These are phyloP conservation scores for Fraxinus sp. DNA, from an alignment of 305 asterid species.

Conservation along the genomic window DNA sequence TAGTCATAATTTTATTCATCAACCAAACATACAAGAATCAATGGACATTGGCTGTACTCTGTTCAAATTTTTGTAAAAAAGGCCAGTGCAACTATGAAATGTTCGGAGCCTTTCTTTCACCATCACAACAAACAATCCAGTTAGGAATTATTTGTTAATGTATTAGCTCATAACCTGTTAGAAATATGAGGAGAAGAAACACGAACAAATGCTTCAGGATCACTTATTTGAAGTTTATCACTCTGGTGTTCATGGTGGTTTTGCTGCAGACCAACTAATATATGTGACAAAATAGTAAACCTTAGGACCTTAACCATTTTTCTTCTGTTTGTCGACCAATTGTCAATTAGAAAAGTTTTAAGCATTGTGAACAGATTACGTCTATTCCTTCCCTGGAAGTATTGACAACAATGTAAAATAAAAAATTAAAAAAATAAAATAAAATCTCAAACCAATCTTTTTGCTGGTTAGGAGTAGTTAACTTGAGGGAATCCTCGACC, in stretches of 20 bases:
- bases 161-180: background rate
- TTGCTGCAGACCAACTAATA: background rate
- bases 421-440: background rate
- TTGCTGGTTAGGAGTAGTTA: background rate
- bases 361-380: background rate
- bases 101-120: slow-evolving; percentile 6
- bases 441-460: background rate
- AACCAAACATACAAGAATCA: slow-evolving; percentile 8
- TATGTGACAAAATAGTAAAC: background rate
- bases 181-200: background rate
- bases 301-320: background rate
- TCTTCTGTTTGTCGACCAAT: background rate
- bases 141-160: background rate
- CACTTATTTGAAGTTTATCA: background rate
- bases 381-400: background rate
- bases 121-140: background rate
- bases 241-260: slow-evolving; percentile 7
- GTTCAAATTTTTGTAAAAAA: background rate
- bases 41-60: background rate
- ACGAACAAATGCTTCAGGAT: background rate
- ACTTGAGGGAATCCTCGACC: background rate
- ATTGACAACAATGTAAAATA: background rate
- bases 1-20: slow-evolving; percentile 15
- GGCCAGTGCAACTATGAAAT: background rate
- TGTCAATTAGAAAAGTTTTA: background rate